Percentiles rank a stretch among this genome's conserved stretches.
Evolutionary conservation across 2,329 filamentous ascomycete genomes (phyloP).

Genomic region (Elsinoe australis): DNA sequence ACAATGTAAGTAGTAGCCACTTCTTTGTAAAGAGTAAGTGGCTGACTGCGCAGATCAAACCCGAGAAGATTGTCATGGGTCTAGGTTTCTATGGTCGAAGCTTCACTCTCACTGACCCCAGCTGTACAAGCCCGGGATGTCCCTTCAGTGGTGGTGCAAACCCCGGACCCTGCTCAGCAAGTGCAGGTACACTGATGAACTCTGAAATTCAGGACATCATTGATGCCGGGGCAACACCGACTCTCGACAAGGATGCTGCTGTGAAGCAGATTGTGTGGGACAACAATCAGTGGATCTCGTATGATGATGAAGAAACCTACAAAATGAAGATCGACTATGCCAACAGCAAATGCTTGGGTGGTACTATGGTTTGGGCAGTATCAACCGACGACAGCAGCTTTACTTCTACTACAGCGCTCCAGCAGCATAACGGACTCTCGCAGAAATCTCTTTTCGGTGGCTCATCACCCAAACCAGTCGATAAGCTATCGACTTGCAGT

Average conservation of each 20-base stretch:
- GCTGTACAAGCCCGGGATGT: conserved; percentile 20
- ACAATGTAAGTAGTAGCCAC: no score
- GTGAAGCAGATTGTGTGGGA: conserved; percentile 30
- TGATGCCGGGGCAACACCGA: not conserved
- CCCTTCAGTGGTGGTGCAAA: conserved; percentile 19
- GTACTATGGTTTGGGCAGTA: conserved; percentile 27
- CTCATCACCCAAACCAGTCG: no score
- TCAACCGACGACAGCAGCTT: no score
- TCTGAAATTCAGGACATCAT: conserved; percentile 25
- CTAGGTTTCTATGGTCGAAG: conserved; percentile 40
- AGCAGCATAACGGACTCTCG: no score
- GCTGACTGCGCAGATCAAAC: no score
- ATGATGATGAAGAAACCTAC: conserved; percentile 33
- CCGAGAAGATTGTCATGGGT: conserved; percentile 39
- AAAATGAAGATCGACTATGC: conserved; percentile 30
- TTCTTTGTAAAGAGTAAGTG: no score
- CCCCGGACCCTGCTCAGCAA: conserved; percentile 26
- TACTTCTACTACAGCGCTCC: no score
- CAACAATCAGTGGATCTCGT: conserved; percentile 37
- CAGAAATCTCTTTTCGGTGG: no score
- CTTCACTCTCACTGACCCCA: conserved; percentile 26
- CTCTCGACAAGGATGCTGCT: conserved; percentile 21
- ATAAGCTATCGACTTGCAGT: no score
- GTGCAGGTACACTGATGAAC: conserved; percentile 21
- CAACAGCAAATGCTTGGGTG: conserved; percentile 26